Percentiles rank a stretch among this genome's conserved stretches.
Evolutionary conservation across 176 grass and related monocot species (phyloP).

Genomic region (Bolboschoenus planiculmis): DNA sequence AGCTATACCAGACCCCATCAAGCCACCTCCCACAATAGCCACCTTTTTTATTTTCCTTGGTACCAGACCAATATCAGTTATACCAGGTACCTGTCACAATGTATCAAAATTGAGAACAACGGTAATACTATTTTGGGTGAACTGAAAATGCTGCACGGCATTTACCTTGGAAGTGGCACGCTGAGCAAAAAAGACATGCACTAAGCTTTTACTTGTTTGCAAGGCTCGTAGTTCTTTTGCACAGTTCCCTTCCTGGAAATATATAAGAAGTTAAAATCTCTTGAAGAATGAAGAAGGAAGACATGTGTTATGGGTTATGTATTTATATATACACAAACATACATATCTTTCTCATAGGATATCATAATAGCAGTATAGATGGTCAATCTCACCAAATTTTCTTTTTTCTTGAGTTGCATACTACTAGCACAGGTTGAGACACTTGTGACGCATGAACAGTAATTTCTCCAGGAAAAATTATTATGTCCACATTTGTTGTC

Average conservation of each 20-base stretch:
- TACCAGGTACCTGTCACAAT: conserved; percentile 48
- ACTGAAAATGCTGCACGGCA: conserved; percentile 9
- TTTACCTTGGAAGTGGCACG: conserved; percentile 87
- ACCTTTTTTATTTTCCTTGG: conserved; percentile 60
- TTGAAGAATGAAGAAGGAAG: neutral
- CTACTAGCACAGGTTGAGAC: neutral
- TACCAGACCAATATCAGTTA: conserved; percentile 56
- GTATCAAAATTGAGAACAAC: conserved; percentile 9
- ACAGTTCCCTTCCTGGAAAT: conserved; percentile 47
- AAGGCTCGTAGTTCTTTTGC: conserved; percentile 46
- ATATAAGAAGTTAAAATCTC: conserved; percentile 19
- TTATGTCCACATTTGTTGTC: neutral
- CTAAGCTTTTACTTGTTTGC: conserved; percentile 73
- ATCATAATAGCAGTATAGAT: neutral
- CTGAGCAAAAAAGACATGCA: conserved; percentile 77
- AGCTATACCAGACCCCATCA: conserved; percentile 91
- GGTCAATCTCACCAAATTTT: neutral
- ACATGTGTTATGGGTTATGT: neutral
- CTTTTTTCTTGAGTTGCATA: neutral
- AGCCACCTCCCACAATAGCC: conserved; percentile 63
- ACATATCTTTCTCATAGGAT: neutral
- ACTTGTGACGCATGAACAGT: neutral
- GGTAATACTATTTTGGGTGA: neutral
- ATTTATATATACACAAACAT: neutral
- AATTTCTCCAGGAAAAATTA: neutral